phyloP scores from a whole-genome alignment of 2,329 filamentous ascomycete genomes.

The Arthrobotrys musiformis region DNA sequence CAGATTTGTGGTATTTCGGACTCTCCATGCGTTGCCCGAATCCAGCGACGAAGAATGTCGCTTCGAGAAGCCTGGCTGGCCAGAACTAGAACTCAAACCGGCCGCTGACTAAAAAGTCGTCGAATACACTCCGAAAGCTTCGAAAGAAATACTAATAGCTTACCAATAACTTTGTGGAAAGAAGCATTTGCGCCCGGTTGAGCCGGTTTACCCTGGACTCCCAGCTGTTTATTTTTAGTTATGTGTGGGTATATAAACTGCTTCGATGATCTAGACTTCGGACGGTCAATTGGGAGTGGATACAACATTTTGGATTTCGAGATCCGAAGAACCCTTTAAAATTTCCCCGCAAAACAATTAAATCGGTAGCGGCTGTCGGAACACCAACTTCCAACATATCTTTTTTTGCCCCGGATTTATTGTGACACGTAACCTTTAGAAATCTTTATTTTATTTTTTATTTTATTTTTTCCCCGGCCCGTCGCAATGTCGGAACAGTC shows the following conservation, averaged over 20 bases:
- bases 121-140: conserved; percentile 12
- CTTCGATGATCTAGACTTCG: not conserved
- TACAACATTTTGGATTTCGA: not conserved
- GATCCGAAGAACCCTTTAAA: not conserved
- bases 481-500: conserved; percentile 35
- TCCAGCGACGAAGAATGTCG: not conserved
- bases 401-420: not conserved
- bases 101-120: conserved; percentile 17
- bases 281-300: not conserved
- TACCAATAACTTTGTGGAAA: not conserved
- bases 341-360: not conserved
- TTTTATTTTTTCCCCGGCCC: not conserved
- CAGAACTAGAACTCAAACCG: not conserved
- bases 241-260: not conserved
- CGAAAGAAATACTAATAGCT: not conserved
- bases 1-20: not conserved
- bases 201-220: not conserved
- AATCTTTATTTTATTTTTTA: not conserved
- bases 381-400: not conserved
- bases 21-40: conserved; percentile 1
- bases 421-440: not conserved
- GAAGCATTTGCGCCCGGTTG: not conserved
- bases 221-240: not conserved
- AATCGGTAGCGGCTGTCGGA: not conserved
- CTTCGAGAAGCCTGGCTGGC: not conserved